Percentiles rank a stretch among this genome's conserved stretches.
These are phyloP conservation scores for Cladobotryum protrusum DNA, from an alignment of 2,329 filamentous ascomycete genomes.

Conservation along the genomic window DNA sequence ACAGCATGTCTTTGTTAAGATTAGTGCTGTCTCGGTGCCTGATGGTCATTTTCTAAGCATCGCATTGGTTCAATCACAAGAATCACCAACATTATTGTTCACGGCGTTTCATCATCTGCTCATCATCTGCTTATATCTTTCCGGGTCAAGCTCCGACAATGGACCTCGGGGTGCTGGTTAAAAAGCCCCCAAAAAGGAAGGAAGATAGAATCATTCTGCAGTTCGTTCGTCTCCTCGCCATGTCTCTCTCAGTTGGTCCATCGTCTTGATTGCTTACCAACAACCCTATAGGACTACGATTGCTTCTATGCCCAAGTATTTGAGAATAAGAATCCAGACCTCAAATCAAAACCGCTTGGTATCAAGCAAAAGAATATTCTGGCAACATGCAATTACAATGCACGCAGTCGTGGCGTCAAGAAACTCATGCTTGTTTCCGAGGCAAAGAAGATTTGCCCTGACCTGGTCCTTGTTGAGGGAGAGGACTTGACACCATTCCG, in stretches of 20 bases:
- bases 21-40: no score
- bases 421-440: slow-evolving; percentile 85
- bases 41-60: no score
- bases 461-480: slow-evolving; percentile 77
- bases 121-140: no score
- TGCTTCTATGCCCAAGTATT: slow-evolving; percentile 94
- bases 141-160: background rate
- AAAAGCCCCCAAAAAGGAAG: slow-evolving; percentile 38
- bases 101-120: no score
- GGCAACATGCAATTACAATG: slow-evolving; percentile 91
- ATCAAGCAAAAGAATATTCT: slow-evolving; percentile 91
- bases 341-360: slow-evolving; percentile 70
- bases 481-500: slow-evolving; percentile 83
- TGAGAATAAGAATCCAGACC: slow-evolving; percentile 68
- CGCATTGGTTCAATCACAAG: no score
- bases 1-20: no score
- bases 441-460: slow-evolving; percentile 72
- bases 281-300: slow-evolving; percentile 59
- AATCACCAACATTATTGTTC: no score
- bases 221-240: slow-evolving; percentile 53
- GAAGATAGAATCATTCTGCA: slow-evolving; percentile 70
- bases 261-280: slow-evolving; percentile 8
- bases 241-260: background rate
- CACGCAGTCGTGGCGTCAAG: slow-evolving; percentile 62
- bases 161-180: slow-evolving; percentile 10